phyloP scores from a whole-genome alignment of 352 stramenopile species.

The Pythium sp. region DNA sequence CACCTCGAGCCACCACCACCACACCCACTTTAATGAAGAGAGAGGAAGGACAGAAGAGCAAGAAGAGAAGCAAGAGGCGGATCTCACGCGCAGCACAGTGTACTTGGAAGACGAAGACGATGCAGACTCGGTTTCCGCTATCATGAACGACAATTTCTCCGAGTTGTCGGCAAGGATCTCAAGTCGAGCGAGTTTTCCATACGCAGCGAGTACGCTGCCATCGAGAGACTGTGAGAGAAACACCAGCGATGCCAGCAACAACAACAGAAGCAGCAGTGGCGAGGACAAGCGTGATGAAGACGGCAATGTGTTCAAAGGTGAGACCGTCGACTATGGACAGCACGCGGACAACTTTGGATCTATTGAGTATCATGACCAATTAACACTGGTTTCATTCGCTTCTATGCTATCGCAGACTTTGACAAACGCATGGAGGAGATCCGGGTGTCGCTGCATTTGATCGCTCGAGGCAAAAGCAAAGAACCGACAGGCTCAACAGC shows the following conservation, averaged over 20 bases:
- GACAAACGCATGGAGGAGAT: slow-evolving; percentile 76
- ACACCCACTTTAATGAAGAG: neutral
- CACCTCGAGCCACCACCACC: neutral
- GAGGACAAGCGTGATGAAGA: neutral
- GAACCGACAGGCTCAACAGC: neutral
- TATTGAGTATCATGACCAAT: too few species aligned
- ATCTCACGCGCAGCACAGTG: neutral
- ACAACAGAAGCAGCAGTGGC: neutral
- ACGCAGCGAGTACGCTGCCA: neutral
- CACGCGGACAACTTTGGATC: too few species aligned
- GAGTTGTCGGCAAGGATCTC: neutral
- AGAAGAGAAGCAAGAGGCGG: neutral
- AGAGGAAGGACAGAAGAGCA: neutral
- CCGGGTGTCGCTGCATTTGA: slow-evolving; percentile 53
- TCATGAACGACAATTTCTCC: slow-evolving; percentile 5
- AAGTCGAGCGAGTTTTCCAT: neutral
- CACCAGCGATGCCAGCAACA: neutral
- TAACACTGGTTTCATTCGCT: too few species aligned
- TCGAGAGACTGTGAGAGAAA: neutral
- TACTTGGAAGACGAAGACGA: neutral
- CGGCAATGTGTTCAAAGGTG: slow-evolving; percentile 24
- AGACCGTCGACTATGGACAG: too few species aligned
- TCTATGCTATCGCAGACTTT: slow-evolving; percentile 29
- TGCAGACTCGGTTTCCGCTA: neutral
- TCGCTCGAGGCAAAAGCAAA: slow-evolving; percentile 32